Evolutionary conservation across 768 basidiomycete genomes (phyloP).

Genomic region (Suillus sp.): DNA sequence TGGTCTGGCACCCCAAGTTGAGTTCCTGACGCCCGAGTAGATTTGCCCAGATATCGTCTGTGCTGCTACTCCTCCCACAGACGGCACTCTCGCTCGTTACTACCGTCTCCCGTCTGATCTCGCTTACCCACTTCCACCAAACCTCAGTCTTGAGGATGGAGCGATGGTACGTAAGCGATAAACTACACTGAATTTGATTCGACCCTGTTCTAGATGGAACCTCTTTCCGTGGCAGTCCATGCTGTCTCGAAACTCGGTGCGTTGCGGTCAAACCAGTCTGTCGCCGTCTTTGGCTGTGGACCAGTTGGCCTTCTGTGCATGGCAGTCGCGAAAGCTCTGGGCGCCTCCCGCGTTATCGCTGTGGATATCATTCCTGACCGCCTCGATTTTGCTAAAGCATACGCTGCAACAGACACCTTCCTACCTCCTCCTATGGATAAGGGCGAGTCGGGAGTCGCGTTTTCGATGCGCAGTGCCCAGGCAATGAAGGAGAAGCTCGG

Average conservation of each 20-base stretch:
- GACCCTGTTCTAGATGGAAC: conserved; percentile 70
- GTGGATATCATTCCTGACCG: conserved; percentile 77
- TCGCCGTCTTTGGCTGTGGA: conserved; percentile 89
- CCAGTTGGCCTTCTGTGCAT: conserved; percentile 88
- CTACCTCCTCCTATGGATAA: conserved; percentile 58
- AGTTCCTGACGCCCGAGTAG: conserved; percentile 36
- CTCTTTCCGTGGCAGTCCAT: conserved; percentile 90
- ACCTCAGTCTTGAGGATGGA: conserved; percentile 88
- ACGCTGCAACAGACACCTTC: conserved; percentile 80
- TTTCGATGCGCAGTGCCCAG: conserved; percentile 70
- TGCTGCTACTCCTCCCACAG: conserved; percentile 93
- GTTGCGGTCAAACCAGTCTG: conserved; percentile 71
- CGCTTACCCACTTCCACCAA: conserved; percentile 77
- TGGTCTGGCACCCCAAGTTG: conserved; percentile 8
- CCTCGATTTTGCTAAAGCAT: conserved; percentile 82
- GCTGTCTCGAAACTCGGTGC: conserved; percentile 77
- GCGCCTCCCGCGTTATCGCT: conserved; percentile 81
- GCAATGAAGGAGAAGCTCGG: conserved; percentile 65
- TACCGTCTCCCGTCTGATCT: conserved; percentile 87
- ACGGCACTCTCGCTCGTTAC: conserved; percentile 87
- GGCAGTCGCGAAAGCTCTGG: conserved; percentile 95
- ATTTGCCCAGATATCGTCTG: conserved; percentile 86
- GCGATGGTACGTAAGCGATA: conserved; percentile 65
- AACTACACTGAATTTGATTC: background rate
- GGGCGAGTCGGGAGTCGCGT: conserved; percentile 68